Conservation (phyloP, 2,329 filamentous ascomycete species). For the Amesomyces nigricolor region DNA sequence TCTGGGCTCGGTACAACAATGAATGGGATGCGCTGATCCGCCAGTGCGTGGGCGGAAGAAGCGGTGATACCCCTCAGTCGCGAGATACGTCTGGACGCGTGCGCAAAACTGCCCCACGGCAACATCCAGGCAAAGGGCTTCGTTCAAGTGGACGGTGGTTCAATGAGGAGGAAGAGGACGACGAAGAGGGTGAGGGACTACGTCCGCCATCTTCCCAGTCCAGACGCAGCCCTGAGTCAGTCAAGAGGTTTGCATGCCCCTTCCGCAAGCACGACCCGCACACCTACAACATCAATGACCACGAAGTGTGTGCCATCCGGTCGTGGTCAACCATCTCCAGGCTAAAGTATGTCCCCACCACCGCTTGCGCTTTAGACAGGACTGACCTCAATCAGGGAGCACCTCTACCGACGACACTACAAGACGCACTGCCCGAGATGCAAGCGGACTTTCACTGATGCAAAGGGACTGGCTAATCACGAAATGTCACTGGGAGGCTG, state of each 20-base stretch:
- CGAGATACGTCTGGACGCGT: slow-evolving; percentile 10
- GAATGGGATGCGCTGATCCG: slow-evolving; percentile 21
- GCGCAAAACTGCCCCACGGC: slow-evolving; percentile 12
- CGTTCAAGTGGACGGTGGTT: slow-evolving; percentile 5
- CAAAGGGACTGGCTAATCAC: slow-evolving; percentile 17
- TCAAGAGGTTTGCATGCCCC: slow-evolving; percentile 24
- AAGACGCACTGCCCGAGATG: slow-evolving; percentile 24
- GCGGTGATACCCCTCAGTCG: slow-evolving; percentile 1
- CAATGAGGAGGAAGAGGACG: slow-evolving; percentile 21
- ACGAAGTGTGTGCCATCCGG: slow-evolving; percentile 22
- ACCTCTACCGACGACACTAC: slow-evolving; percentile 25
- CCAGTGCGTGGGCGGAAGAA: slow-evolving; percentile 15
- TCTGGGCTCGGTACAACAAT: slow-evolving; percentile 24
- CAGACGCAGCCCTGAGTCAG: slow-evolving; percentile 7
- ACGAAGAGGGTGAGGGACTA: slow-evolving; percentile 19
- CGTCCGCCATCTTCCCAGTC: slow-evolving; percentile 16
- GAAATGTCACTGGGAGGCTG: slow-evolving; percentile 20
- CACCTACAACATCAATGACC: slow-evolving; percentile 22
- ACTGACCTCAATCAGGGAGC: slow-evolving; percentile 21
- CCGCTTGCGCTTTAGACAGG: neutral
- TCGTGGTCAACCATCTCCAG: slow-evolving; percentile 24
- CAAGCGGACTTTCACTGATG: slow-evolving; percentile 21
- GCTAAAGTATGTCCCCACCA: slow-evolving; percentile 20
- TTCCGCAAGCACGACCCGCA: slow-evolving; percentile 24
- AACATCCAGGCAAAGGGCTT: slow-evolving; percentile 4